phyloP scores from a whole-genome alignment of 202 grass and related monocot species.

The Cymbopogon flexuosus region DNA sequence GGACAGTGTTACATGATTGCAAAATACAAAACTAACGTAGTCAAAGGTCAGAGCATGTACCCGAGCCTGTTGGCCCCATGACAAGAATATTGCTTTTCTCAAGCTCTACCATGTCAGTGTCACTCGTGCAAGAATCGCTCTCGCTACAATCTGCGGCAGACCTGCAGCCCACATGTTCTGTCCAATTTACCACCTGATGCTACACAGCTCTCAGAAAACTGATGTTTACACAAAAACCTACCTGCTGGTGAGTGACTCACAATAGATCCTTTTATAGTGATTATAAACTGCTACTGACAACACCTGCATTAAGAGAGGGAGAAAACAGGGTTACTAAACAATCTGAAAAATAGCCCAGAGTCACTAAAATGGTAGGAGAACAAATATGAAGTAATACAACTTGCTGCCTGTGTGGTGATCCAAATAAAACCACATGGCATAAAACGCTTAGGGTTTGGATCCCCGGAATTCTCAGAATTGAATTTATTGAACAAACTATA shows the following conservation, averaged over 20 bases:
- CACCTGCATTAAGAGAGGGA: slow-evolving; percentile 33
- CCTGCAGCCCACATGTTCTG: slow-evolving; percentile 37
- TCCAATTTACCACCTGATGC: slow-evolving; percentile 2
- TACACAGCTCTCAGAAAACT: background rate
- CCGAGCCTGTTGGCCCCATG: slow-evolving; percentile 66
- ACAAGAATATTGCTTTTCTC: slow-evolving; percentile 79
- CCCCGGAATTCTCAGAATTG: no score
- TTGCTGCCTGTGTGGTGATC: background rate
- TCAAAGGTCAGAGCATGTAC: slow-evolving; percentile 34
- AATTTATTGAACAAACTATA: no score
- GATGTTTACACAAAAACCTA: slow-evolving; percentile 16
- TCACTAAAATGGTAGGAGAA: background rate
- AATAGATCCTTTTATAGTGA: slow-evolving; percentile 61
- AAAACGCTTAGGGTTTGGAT: background rate
- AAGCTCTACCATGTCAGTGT: slow-evolving; percentile 53
- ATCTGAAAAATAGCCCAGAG: background rate
- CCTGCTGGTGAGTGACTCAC: slow-evolving; percentile 41
- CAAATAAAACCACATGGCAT: background rate
- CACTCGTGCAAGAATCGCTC: slow-evolving; percentile 20
- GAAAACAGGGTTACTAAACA: background rate
- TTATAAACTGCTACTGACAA: slow-evolving; percentile 67
- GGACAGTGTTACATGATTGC: background rate
- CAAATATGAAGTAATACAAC: background rate
- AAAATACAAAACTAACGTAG: background rate
- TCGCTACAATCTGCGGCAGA: slow-evolving; percentile 31